Conservation (phyloP, 345 rosid species). For the Murraya koenigii region DNA sequence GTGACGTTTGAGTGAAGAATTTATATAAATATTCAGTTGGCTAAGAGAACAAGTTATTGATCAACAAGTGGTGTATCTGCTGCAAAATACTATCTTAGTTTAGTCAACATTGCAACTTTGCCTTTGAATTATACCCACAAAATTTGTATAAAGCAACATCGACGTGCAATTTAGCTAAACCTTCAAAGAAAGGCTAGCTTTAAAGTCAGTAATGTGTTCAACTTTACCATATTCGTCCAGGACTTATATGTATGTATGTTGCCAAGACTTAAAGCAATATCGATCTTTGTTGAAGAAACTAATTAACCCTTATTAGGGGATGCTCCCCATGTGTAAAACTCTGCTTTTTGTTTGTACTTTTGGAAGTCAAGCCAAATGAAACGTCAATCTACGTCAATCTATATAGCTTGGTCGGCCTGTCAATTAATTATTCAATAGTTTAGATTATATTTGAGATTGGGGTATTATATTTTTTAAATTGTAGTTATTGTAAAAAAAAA, state of each 20-base stretch:
- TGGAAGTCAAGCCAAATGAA: too few species aligned
- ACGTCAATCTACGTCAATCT: too few species aligned
- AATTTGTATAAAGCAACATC: neutral
- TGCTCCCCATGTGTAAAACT: too few species aligned
- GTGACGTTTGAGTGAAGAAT: constrained; percentile 3
- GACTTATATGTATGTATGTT: too few species aligned
- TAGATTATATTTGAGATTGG: too few species aligned
- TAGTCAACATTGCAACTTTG: neutral
- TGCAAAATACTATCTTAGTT: neutral
- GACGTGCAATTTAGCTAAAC: neutral
- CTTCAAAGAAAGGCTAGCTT: constrained; percentile 12
- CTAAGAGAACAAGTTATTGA: neutral
- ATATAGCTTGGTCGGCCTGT: too few species aligned
- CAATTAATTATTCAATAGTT: too few species aligned
- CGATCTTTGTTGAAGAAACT: neutral
- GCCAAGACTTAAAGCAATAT: neutral
- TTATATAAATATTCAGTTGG: neutral
- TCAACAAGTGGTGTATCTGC: neutral
- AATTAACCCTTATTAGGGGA: too few species aligned
- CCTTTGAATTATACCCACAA: neutral
- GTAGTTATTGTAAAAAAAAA: too few species aligned
- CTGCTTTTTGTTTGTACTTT: neutral
- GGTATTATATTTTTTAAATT: too few species aligned
- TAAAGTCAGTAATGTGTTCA: constrained; percentile 25
- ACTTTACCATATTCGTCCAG: neutral